Percentiles rank a stretch among this genome's conserved stretches.
Evolutionary conservation across 305 asterid species (phyloP).

Genomic region (Fraxinus velutina): DNA sequence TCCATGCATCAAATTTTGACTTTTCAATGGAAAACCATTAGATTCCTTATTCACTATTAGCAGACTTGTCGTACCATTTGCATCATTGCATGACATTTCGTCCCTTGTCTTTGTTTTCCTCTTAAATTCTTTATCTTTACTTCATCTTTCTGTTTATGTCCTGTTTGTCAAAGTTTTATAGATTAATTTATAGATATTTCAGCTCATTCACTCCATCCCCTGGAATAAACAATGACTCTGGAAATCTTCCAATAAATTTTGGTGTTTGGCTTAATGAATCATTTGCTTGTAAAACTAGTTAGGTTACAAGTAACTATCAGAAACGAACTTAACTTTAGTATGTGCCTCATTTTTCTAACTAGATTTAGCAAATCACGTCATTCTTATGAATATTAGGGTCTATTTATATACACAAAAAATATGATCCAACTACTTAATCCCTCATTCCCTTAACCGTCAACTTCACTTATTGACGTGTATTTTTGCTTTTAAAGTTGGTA

Average conservation of each 20-base stretch:
- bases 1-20: neutral
- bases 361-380: neutral
- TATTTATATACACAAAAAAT: neutral
- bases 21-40: neutral
- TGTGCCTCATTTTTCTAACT: neutral
- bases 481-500: neutral
- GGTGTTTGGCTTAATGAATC: neutral
- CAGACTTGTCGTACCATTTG: neutral
- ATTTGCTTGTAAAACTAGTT: neutral
- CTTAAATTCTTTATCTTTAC: neutral
- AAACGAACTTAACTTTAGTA: neutral
- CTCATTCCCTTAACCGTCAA: neutral
- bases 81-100: neutral
- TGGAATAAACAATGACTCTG: neutral
- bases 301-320: too few species aligned
- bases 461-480: neutral
- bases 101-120: neutral
- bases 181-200: neutral
- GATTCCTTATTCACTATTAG: neutral
- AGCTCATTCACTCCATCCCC: neutral
- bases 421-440: neutral
- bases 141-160: constrained; percentile 3
- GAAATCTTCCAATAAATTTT: neutral
- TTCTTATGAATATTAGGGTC: neutral
- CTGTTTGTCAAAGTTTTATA: neutral